phyloP scores from a whole-genome alignment of 2,329 filamentous ascomycete genomes.

The Thermothelomyces thermophilus region DNA sequence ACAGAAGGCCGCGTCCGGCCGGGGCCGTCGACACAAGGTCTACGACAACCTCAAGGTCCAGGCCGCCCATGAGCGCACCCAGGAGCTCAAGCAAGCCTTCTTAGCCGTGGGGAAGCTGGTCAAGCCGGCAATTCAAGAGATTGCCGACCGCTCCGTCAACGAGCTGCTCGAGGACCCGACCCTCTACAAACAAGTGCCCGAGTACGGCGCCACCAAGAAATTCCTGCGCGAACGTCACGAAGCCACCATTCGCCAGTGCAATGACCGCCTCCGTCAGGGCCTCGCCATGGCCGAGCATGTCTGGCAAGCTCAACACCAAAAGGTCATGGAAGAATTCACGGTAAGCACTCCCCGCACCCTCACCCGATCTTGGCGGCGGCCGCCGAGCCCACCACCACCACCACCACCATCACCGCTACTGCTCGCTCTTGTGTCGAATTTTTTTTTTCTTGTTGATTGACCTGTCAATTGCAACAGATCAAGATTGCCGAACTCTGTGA shows the following conservation, averaged over 20 bases:
- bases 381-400: no score
- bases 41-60: constrained; percentile 49
- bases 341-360: constrained; percentile 18
- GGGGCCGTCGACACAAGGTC: constrained; percentile 49
- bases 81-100: constrained; percentile 60
- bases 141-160: constrained; percentile 55
- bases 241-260: constrained; percentile 24
- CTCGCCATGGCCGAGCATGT: constrained; percentile 22
- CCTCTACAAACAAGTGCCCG: constrained; percentile 45
- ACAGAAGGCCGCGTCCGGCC: constrained; percentile 33
- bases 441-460: not conserved
- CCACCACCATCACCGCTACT: no score
- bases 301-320: constrained; percentile 21
- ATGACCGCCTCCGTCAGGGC: constrained; percentile 20
- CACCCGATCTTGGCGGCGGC: no score
- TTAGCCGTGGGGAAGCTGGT: constrained; percentile 55
- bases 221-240: constrained; percentile 44
- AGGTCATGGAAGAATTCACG: constrained; percentile 17
- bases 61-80: constrained; percentile 55
- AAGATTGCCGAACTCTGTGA: constrained; percentile 32
- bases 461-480: constrained; percentile 6
- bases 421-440: not conserved
- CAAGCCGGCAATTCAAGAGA: constrained; percentile 59
- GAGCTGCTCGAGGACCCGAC: constrained; percentile 49
- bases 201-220: constrained; percentile 45